phyloP scores from a whole-genome alignment of 2,329 filamentous ascomycete genomes.

The Sphaceloma murrayae region DNA sequence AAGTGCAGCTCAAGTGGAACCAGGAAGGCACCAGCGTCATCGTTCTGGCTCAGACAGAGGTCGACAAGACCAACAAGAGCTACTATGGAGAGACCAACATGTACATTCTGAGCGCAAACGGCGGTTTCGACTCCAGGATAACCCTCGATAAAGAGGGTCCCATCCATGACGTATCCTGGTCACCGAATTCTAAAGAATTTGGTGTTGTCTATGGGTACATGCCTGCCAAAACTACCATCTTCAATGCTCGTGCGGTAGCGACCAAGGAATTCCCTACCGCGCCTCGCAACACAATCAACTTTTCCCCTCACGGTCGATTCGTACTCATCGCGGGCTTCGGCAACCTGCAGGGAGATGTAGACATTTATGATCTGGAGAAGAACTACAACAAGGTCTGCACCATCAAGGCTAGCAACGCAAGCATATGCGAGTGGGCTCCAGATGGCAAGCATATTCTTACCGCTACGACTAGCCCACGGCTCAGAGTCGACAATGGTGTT shows the following conservation, averaged over 20 bases:
- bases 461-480: slow-evolving; percentile 89
- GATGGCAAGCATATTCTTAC: slow-evolving; percentile 94
- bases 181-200: slow-evolving; percentile 93
- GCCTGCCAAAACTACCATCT: slow-evolving; percentile 98
- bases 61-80: slow-evolving; percentile 96
- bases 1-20: slow-evolving; percentile 98
- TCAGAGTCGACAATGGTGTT: slow-evolving; percentile 93
- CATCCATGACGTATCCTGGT: slow-evolving; percentile 98
- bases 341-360: slow-evolving; percentile 94
- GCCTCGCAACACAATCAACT: slow-evolving; percentile 88
- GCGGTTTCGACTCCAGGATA: slow-evolving; percentile 84
- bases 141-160: slow-evolving; percentile 93
- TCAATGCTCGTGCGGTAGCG: slow-evolving; percentile 76
- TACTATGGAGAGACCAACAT: slow-evolving; percentile 98
- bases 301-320: slow-evolving; percentile 88
- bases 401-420: slow-evolving; percentile 91
- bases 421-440: slow-evolving; percentile 93
- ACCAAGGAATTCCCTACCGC: slow-evolving; percentile 78
- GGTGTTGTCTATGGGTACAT: slow-evolving; percentile 97
- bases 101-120: slow-evolving; percentile 86
- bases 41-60: slow-evolving; percentile 92
- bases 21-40: slow-evolving; percentile 80
- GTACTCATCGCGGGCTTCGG: slow-evolving; percentile 92
- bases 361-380: slow-evolving; percentile 92
- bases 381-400: slow-evolving; percentile 87